Evolutionary conservation across 2,329 filamentous ascomycete species (phyloP), one percentile per base, ranked within the genome.

Genomic region (Nemania sp.): DNA sequence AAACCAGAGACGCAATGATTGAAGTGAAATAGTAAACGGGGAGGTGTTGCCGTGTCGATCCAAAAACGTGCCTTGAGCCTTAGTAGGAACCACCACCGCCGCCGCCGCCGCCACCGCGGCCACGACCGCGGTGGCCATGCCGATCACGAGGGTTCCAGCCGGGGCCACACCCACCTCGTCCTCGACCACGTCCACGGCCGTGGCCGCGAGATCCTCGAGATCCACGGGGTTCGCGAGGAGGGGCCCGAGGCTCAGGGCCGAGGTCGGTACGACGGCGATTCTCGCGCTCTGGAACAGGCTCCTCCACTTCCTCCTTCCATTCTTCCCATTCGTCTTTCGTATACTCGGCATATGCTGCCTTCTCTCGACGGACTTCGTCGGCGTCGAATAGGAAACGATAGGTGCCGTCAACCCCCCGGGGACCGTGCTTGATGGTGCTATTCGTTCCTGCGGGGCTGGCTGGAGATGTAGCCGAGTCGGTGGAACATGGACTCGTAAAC

Each of bases 301-400:
- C 87, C 66, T 96, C 91, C 21, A 92, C 86, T 71, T 96, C 91
- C 43, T 90, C 80, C 71, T 90, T 87, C 69, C 89, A 87, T 71
- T 92, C 90, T 66, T 92, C 90, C 69, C 86, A 91, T 70, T 92
- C 89, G 45, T 89, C 84, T 43, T 84, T 85, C 71, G 89, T 91
- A 73, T 88, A 92, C 51, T 83, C 80, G 3, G 82, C 81, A 1
- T 93, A 89, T 12, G 83, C 81, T 12, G 83, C 81, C 68, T 86
- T 85, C 76, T 99, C 95, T 15, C 82, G 81, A 48, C 84, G 83
- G 1, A 92, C 92, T 51, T 89, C 84, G 56, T 89, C 88, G 0
- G 88, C 86, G 65, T 97, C 90, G 50, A 98, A 88, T 76, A 97
- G 91, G 74, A 97, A 98, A 6, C 95, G 86, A 66, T 96, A 87